phyloP scores from a whole-genome alignment of 305 asterid species.

The Fraxinus albicans region DNA sequence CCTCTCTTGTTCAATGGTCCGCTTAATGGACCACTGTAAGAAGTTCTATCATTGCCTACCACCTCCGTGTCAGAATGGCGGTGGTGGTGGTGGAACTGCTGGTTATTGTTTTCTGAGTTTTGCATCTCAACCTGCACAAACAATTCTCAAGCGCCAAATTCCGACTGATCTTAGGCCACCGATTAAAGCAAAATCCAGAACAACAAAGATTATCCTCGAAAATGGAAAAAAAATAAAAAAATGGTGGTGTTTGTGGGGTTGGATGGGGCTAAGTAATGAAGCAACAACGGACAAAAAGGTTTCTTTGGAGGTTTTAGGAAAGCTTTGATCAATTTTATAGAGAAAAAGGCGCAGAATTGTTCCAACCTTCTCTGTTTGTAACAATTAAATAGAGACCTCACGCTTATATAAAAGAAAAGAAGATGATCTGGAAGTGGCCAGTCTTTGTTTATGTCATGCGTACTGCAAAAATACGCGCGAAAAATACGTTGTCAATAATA shows the following conservation, averaged over 20 bases:
- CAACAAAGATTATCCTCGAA: not conserved
- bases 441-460: not conserved
- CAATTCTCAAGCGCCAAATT: not conserved
- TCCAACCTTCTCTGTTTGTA: not conserved
- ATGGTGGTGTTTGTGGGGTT: slow-evolving; percentile 12
- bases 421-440: not conserved
- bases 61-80: slow-evolving; percentile 66
- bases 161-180: not conserved
- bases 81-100: slow-evolving; percentile 35
- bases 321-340: not conserved
- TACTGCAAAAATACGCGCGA: not conserved
- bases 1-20: slow-evolving; percentile 69
- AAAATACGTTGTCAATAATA: not conserved
- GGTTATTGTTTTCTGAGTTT: slow-evolving; percentile 30
- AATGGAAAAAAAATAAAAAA: not conserved
- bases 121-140: slow-evolving; percentile 34
- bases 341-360: not conserved
- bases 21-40: slow-evolving; percentile 62
- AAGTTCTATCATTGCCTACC: slow-evolving; percentile 36
- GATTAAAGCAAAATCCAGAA: not conserved
- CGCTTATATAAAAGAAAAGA: not conserved
- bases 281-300: not conserved
- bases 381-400: not conserved
- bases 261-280: not conserved
- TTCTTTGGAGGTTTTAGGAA: not conserved